These are phyloP conservation scores for Leccinum incarnatum DNA, from an alignment of 768 basidiomycete genomes.

Conservation along the genomic window DNA sequence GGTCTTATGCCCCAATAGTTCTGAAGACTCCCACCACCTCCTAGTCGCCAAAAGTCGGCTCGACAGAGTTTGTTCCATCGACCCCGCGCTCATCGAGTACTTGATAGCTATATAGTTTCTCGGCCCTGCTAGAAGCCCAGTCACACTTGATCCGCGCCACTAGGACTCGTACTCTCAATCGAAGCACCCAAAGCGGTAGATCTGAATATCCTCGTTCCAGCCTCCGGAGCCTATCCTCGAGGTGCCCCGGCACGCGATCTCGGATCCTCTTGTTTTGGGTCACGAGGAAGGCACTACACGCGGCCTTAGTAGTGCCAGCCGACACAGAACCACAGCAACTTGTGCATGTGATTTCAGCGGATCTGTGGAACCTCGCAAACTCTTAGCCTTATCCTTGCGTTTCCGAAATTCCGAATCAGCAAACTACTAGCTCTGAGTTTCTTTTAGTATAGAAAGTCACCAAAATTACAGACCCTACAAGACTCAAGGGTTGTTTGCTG, in stretches of 20 bases:
- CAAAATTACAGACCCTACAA: not conserved
- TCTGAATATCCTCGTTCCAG: not conserved
- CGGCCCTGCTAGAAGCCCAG: too few species aligned
- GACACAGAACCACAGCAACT: not conserved
- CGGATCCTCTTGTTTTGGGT: not conserved
- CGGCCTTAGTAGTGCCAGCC: not conserved
- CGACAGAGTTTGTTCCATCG: not conserved
- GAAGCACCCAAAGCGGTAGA: not conserved
- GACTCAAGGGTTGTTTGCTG: not conserved
- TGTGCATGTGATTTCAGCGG: not conserved
- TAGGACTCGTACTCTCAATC: not conserved
- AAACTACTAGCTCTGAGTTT: not conserved
- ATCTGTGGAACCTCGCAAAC: not conserved
- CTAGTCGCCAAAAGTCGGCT: not conserved
- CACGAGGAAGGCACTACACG: not conserved
- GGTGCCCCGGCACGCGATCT: not conserved
- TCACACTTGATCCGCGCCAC: not conserved
- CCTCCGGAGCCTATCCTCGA: not conserved
- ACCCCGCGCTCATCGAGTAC: not conserved
- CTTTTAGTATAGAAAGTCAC: not conserved
- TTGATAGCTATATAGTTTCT: not conserved
- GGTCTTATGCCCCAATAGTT: not conserved
- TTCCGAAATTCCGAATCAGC: not conserved
- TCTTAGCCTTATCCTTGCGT: not conserved
- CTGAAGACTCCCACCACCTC: conserved; percentile 1